Conservation (phyloP, 345 rosid species). For the Gossypioides kirkii region DNA sequence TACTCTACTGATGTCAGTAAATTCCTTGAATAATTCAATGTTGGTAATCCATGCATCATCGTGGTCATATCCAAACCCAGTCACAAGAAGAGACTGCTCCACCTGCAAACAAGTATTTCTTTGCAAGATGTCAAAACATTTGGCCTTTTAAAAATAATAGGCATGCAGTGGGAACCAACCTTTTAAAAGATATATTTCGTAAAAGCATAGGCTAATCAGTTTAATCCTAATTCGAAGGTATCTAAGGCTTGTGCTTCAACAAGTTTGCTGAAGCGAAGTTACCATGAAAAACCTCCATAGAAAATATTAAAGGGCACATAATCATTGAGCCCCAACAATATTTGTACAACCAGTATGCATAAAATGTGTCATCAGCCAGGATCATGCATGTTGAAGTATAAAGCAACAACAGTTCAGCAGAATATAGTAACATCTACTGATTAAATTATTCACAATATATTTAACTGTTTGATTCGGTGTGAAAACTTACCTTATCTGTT, state of each 20-base stretch:
- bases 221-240: neutral
- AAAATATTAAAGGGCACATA: constrained; percentile 2
- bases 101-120: constrained; percentile 38
- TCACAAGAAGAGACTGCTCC: constrained; percentile 87
- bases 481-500: constrained; percentile 56
- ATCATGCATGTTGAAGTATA: neutral
- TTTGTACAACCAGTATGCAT: constrained; percentile 2
- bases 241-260: neutral
- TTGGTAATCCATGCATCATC: constrained; percentile 90
- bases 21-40: constrained; percentile 88
- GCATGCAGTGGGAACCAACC: neutral
- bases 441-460: neutral
- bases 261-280: neutral
- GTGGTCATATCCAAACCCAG: constrained; percentile 97
- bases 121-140: neutral
- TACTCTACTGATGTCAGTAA: constrained; percentile 89
- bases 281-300: neutral
- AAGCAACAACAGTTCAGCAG: neutral
- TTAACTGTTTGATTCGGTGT: neutral
- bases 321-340: neutral
- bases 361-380: constrained; percentile 1
- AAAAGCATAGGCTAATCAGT: neutral
- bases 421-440: neutral
- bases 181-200: neutral
- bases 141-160: constrained; percentile 1